Percentiles rank a stretch among this genome's conserved stretches.
Conservation (phyloP, 2,329 filamentous ascomycete species). For the Alternaria ventricosa region DNA sequence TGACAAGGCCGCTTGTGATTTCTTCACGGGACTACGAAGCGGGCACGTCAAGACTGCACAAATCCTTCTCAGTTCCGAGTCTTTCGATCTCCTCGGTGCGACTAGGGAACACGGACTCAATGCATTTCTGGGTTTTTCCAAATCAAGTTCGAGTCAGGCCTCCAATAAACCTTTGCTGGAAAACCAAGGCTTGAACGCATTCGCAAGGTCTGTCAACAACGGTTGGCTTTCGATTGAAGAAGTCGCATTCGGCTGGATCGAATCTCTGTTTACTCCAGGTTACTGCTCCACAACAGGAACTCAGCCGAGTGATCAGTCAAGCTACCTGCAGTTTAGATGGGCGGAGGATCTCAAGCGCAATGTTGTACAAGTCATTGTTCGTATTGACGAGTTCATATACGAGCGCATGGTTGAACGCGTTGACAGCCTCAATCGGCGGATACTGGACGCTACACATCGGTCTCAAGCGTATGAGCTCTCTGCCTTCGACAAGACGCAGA, state of each 20-base stretch:
- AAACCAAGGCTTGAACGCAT: conserved; percentile 48
- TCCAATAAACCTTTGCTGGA: conserved; percentile 49
- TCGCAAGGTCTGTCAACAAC: conserved; percentile 56
- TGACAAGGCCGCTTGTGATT: conserved; percentile 51
- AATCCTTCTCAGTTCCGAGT: conserved; percentile 57
- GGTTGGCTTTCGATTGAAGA: conserved; percentile 58
- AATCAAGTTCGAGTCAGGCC: conserved; percentile 51
- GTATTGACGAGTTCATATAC: conserved; percentile 62
- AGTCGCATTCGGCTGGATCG: conserved; percentile 62
- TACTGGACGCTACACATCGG: conserved; percentile 30
- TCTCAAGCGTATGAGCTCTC: conserved; percentile 29
- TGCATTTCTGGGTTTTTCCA: conserved; percentile 64
- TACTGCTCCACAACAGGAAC: conserved; percentile 24
- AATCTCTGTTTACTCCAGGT: conserved; percentile 56
- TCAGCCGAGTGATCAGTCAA: conserved; percentile 44
- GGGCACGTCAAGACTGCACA: conserved; percentile 52
- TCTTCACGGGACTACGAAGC: conserved; percentile 48
- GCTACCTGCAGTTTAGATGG: conserved; percentile 63
- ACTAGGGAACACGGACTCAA: conserved; percentile 60
- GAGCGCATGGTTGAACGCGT: conserved; percentile 48
- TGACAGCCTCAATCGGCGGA: conserved; percentile 29
- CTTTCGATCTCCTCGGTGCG: conserved; percentile 57
- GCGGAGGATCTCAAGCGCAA: conserved; percentile 62
- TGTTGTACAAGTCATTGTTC: conserved; percentile 60
- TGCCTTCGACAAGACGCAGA: conserved; percentile 44